phyloP scores from a whole-genome alignment of 331 rosid species.

The Acacia concinna region DNA sequence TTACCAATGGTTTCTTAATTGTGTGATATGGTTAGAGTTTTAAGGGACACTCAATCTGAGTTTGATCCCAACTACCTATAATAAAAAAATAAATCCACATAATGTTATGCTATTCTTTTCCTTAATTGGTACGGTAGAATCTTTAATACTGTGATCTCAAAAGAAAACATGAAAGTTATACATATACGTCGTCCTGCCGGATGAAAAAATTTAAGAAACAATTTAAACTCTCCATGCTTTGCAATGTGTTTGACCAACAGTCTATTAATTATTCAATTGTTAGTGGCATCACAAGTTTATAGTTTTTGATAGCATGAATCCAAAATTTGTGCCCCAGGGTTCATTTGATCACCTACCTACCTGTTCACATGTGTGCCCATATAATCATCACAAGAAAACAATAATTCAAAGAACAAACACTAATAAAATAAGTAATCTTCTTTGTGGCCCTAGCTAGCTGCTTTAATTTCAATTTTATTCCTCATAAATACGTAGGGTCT shows the following conservation, averaged over 20 bases:
- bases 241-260: not conserved
- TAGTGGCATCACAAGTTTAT: not conserved
- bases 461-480: constrained; percentile 16
- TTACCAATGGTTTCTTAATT: too few relatives aligned
- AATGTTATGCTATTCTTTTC: not conserved
- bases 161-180: not conserved
- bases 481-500: constrained; percentile 15
- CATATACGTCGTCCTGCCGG: not conserved
- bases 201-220: not conserved
- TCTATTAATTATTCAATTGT: not conserved
- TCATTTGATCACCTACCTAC: constrained; percentile 45
- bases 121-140: not conserved
- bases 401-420: constrained; percentile 45
- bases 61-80: too few relatives aligned
- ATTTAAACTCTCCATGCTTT: not conserved
- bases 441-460: constrained; percentile 30
- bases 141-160: not conserved
- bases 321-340: constrained; percentile 45
- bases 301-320: constrained; percentile 15
- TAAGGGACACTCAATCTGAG: too few relatives aligned
- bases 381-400: constrained; percentile 68
- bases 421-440: constrained; percentile 29
- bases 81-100: too few relatives aligned
- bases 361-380: constrained; percentile 71
- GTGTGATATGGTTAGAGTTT: too few relatives aligned